Evolutionary conservation across 2,329 filamentous ascomycete species (phyloP), one percentile per base, ranked within the genome.

Genomic region (Clarireedia monteithiana): DNA sequence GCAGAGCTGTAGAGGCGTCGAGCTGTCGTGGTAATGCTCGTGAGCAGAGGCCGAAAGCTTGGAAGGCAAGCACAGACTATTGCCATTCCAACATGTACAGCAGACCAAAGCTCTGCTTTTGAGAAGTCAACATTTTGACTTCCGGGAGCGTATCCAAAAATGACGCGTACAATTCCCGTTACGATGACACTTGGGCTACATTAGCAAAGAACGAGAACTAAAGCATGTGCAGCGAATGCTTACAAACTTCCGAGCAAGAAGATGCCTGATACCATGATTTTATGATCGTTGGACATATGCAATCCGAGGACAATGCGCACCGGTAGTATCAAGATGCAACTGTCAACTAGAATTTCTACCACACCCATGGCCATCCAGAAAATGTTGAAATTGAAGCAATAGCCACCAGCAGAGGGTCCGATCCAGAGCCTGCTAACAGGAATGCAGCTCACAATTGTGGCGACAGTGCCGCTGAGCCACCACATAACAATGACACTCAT

Each of bases 21-120:
- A 24, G 36, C 45, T 10, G 52, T 30, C 12, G 46, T 38, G 14
- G 52, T 55, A 5, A 55, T 55, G 17, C 52, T 46, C 26, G 38
- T 56, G 14, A 56, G 36, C 5, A 58, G 48, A 48, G 58, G 58
- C 6, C 58, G 56, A 40, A 58, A 50, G 38, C 39, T 49, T 15
- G 58, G 58, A 6, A 59, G 56, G 38, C 55, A 59, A 36, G 58
- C 55, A 34, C 58, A 59, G 10, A 59, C 51, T 14, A 59, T 55
- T n/a, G 50, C 58, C n/a, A 55, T 58, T 14, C 58, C 55, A 23
- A 58, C 45, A 26, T 59, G 58, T 5, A 59, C 51, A 14, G 55
- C 38, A 5, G 56, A 58, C 58, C 58, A 59, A 10, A 59, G 45
- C 30, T 59, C 55, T n/a, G 58, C 56, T 50, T 39, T 49, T 12